Evolutionary conservation across 2,329 filamentous ascomycete species (phyloP).

Genomic region (Pochonia chlamydosporia): DNA sequence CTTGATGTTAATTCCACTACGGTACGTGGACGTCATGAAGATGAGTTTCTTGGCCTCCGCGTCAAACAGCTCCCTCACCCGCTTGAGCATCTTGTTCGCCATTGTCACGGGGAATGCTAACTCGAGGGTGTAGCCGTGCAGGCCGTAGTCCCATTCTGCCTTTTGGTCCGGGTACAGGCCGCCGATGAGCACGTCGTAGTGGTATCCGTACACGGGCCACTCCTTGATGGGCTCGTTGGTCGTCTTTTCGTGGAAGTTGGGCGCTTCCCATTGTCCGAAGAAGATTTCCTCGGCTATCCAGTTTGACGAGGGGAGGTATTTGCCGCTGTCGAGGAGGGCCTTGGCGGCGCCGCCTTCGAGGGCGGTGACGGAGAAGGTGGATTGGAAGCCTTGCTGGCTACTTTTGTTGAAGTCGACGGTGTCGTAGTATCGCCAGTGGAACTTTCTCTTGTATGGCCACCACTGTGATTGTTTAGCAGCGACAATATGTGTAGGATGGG

Average conservation of each 20-base stretch:
- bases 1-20: slow-evolving; percentile 48
- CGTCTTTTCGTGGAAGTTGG: slow-evolving; percentile 47
- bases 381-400: slow-evolving; percentile 43
- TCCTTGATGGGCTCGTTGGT: slow-evolving; percentile 34
- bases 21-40: slow-evolving; percentile 44
- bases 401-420: slow-evolving; percentile 32
- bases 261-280: slow-evolving; percentile 41
- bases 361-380: slow-evolving; percentile 43
- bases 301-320: slow-evolving; percentile 40
- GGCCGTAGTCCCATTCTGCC: slow-evolving; percentile 43
- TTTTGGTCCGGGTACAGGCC: slow-evolving; percentile 42
- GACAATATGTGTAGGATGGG: no score
- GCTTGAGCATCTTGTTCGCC: slow-evolving; percentile 42
- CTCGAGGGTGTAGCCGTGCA: slow-evolving; percentile 43
- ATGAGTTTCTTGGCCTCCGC: slow-evolving; percentile 31
- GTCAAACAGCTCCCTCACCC: slow-evolving; percentile 35
- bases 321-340: slow-evolving; percentile 39
- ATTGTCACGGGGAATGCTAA: slow-evolving; percentile 40
- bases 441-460: slow-evolving; percentile 46
- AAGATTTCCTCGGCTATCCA: slow-evolving; percentile 43
- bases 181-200: slow-evolving; percentile 48
- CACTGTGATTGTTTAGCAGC: no score
- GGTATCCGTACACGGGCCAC: slow-evolving; percentile 48
- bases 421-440: slow-evolving; percentile 49
- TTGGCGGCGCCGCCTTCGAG: slow-evolving; percentile 35